Base-by-base conservation (phyloP, 331 rosid species). In the Prunus yedoensis region DNA sequence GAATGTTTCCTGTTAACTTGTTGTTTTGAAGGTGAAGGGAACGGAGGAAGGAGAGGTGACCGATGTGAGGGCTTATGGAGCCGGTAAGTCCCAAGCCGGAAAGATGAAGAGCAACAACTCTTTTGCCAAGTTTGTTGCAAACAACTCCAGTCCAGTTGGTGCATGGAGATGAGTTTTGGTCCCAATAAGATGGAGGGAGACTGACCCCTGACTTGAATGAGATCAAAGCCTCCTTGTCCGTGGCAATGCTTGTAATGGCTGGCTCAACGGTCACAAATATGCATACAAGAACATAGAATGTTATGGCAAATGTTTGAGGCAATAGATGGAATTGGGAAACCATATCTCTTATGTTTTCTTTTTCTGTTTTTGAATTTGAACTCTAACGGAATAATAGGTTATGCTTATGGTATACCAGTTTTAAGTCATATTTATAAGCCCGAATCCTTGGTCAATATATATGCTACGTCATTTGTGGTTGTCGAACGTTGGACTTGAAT, bases 171-270 rank as follows among this genome's bases (percentile, higher is more conserved):
- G 91, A 74, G n/a, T 60, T 80, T 0, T 80, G 83, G 81, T 58
- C 70, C 85, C 92, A 93, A 67, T 84, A 85, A 10, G 84, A 85
- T 18, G 77, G 77, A 59, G 74, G 73, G 56, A 45, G 35, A 8
- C 21, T 76, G 3, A 88, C 47, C 38, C 68, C 70, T 30, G 93
- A 89, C 76, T 81, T 88, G 58, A 90, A 50, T 25, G 91, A 83
- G 79, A 87, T 45, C 61, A 93, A 79, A 50, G 94, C 94, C 66
- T 87, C 83, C 52, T 9, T 90, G 78, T 93, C 96, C 32, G 87
- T 86, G 57, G 63, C 47, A 10, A 90, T 77, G 81, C 81, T 85
- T 74, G 80, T 65, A 68, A 89, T 66, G 50, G 83, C 72, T 0
- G 90, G 69, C 52, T 80, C 61, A 45, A 66, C 83, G 21, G 71